Evolutionary conservation across 129 eudicot species (phyloP), one percentile per base, ranked within the genome.

Genomic region (Smallanthus sonchifolius): DNA sequence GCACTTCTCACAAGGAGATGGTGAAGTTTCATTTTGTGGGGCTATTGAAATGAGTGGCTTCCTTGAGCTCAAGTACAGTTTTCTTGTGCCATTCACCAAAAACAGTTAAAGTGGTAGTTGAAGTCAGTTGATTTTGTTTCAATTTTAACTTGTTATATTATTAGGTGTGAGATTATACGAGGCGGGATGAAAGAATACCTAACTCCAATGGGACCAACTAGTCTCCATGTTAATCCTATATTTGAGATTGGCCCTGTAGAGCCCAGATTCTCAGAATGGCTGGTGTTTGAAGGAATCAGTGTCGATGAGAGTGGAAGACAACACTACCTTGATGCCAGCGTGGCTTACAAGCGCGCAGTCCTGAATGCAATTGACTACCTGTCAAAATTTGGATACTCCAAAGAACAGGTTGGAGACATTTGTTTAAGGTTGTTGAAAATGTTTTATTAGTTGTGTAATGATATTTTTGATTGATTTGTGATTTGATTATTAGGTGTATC

Each of bases 31-130:
- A 0, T 95, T 95, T 79, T 95, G 99, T 70, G 99, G 99, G 35
- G 99, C 99, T 3, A 95, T 95, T 36, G 99, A 95, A 81, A 95
- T 95, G 97, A 95, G 99, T 40, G 99, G 99, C 57, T 95, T 95
- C 83, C 86, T 95, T 20, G 99, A 95, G 81, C 96, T 95, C 86
- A 95, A 91, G 99, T 95, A 87, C 59, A 13, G 30, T 51, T 59
- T 75, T 38, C 80, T 34, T 19, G 39, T 16, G n/a, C 11, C 51
- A 10, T 45, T 45, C 4, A 45, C n/a, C 4, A 45, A 45, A 45
- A 11, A 45, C 16, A 45, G 51, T 13, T 45, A 45, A 45, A 45
- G 16, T 10, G 51, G 15, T 45, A 36, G 20, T 4, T 37, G 14
- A 51, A 24, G 13, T 30, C 6, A 28, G 0, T 15, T 45, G 64